Evolutionary conservation across 495 filamentous ascomycete species (phyloP), one percentile per base, ranked within the genome.

Genomic region (Neurospora sp.): DNA sequence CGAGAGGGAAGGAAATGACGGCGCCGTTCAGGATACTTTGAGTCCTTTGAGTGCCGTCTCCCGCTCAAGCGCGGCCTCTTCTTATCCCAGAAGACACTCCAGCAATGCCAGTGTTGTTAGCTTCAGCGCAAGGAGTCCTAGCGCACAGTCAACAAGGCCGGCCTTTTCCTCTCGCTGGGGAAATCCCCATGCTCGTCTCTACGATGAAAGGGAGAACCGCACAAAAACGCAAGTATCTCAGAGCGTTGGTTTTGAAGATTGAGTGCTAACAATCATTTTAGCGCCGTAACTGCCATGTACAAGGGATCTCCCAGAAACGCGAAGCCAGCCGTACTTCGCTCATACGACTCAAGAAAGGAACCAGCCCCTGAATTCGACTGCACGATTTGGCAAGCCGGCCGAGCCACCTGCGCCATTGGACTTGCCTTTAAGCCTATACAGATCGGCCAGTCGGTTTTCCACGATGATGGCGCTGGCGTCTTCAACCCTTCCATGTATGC

Each of bases 401-500:
- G 96, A 45, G 96, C 96, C n/a, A 99, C 96, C 3, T 93, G 88
- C 70, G 94, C 96, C 4, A 97, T 93, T 4, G 94, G 92, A 0
- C 84, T 96, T 39, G 96, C 96, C 3, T 99, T 99, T 84, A 99
- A 99, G 80, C 93, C 94, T 0, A 94, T 99, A 45, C 92, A 92
- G 75, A 92, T 98, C 71, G 96, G 94, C 4, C 94, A 98, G 77
- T 94, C 94, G 13, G 86, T 93, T 15, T 99, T 98, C 77, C 91
- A 96, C 70, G 96, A 99, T 77, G 96, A 98, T 81, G 96, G 96
- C 24, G 85, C 89, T 6, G 96, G 96, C 6, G 93, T 91, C 72
- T 99, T 94, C 83, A 99, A 98, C 78, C 96, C 96, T 2, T 87
- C 94, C 31, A 91, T 94, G 21, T 87, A 91, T 72, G 87, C 94